Evolutionary conservation across 73 alveolate genomes (phyloP).

Genomic region (Blepharisma japonicum): DNA sequence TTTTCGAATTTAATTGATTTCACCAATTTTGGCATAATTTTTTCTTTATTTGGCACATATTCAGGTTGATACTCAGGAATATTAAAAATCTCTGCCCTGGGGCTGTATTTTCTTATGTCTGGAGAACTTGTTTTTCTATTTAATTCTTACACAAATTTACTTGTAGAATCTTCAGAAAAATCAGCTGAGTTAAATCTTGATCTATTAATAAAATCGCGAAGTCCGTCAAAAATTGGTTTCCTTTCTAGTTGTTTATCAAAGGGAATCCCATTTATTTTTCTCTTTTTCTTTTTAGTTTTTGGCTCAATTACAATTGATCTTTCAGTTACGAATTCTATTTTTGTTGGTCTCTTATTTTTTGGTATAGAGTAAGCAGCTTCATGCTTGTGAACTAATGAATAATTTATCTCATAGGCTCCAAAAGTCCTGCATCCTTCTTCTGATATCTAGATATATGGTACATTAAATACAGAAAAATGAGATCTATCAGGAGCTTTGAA

Average conservation of each 20-base stretch:
- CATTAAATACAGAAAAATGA: not conserved
- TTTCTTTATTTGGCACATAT: conserved; percentile 14
- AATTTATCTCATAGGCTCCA: not conserved
- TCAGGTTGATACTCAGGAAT: not conserved
- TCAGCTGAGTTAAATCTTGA: not conserved
- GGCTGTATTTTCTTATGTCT: not conserved
- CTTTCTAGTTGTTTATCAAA: not conserved
- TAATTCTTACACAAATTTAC: not conserved
- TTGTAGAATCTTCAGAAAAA: not conserved
- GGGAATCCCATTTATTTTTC: not conserved
- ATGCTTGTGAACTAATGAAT: not conserved
- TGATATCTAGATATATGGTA: too few relatives aligned
- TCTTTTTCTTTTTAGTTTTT: not conserved
- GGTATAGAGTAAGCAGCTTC: not conserved
- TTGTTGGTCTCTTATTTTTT: not conserved
- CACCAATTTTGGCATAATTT: not conserved
- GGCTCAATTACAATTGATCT: not conserved
- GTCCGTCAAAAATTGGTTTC: not conserved
- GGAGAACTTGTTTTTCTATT: not conserved
- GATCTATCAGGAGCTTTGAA: not conserved
- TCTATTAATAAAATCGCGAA: not conserved
- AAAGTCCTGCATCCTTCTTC: not conserved
- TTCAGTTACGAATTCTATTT: not conserved
- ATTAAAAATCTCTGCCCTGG: not conserved
- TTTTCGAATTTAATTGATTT: not conserved